phyloP scores from a whole-genome alignment of 768 basidiomycete genomes.

The Pluteus cervinus region DNA sequence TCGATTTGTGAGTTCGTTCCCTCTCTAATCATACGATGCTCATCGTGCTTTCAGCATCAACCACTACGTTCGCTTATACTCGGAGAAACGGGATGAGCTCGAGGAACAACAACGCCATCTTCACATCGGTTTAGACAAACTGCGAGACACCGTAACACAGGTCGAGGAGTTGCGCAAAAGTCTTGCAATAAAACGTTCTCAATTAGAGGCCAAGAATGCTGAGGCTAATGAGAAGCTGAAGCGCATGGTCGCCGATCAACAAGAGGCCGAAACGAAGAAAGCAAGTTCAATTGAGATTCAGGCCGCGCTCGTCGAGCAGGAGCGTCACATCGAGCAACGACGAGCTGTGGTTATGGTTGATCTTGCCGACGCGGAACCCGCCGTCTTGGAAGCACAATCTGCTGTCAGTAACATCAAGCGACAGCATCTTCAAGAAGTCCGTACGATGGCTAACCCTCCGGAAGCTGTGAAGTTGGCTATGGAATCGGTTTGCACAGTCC shows the following conservation, averaged over 20 bases:
- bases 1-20: conserved; percentile 81
- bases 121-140: conserved; percentile 96
- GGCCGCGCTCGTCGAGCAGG: conserved; percentile 87
- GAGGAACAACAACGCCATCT: conserved; percentile 99
- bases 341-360: conserved; percentile 88
- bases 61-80: conserved; percentile 92
- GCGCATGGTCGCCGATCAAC: conserved; percentile 97
- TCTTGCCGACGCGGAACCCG: conserved; percentile 96
- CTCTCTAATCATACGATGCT: conserved; percentile 8
- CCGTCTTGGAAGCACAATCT: conserved; percentile 88
- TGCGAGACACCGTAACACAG: conserved; percentile 91
- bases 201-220: conserved; percentile 87
- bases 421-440: conserved; percentile 93
- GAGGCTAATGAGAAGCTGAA: conserved; percentile 97
- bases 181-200: conserved; percentile 87
- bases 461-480: conserved; percentile 97
- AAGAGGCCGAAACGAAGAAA: conserved; percentile 98
- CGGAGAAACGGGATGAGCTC: conserved; percentile 93
- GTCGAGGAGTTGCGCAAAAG: conserved; percentile 96
- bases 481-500: conserved; percentile 95
- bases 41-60: conserved; percentile 61
- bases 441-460: conserved; percentile 97
- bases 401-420: conserved; percentile 98
- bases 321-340: conserved; percentile 83
- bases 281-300: conserved; percentile 94